Evolutionary conservation across 257 asterid genomes (phyloP), one percentile per base, ranked within the genome.

Genomic region (Solanum dulcamara): DNA sequence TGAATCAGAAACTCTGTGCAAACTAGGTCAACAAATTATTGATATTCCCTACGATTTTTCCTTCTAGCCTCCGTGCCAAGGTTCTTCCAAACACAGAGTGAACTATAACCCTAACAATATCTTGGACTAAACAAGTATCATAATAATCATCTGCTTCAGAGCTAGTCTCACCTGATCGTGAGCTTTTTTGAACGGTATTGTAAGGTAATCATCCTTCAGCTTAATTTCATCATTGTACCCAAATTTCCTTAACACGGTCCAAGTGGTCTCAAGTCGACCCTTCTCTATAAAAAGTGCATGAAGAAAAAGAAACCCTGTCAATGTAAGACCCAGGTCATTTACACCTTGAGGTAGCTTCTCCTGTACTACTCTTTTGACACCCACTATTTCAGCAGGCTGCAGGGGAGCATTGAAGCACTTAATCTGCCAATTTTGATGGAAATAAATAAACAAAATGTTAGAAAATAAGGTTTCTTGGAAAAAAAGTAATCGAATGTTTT

Each of bases 281-380:
- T 90, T 95, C 93, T 97, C 98, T 82, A 97, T 95, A 88, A 95
- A 97, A 90, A 95, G 97, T 85, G 97, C 96, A 89, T 94, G 98
- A 85, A 97, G 95, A 86, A 89, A 94, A 86, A 95, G 96, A 92
- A 97, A 97, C 18, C 99, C 99, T 1, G 96, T 90, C 75, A 95
- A 90, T 88, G 97, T 94, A 87, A 97, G 97, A 55, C 98, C 99
- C 87, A 89, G 89, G 42, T 94, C 97, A 88, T 92, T 97, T 87
- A 97, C 95, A 86, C 98, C 99, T 89, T 90, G 95, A 83, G 97
- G 94, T 91, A 95, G 90, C 92, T 94, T 94, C 88, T 92, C 98
- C 84, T 92, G 96, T 82, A 97, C 95, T 83, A 97, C 97, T 84
- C 92, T 92, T 90, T 95, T 95, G 86, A 97, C 98, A 64, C 96